Percentiles rank a stretch among this genome's conserved stretches.
Evolutionary conservation across 148 eudicot species (phyloP).

Genomic region (Tetragonia tetragonoides): DNA sequence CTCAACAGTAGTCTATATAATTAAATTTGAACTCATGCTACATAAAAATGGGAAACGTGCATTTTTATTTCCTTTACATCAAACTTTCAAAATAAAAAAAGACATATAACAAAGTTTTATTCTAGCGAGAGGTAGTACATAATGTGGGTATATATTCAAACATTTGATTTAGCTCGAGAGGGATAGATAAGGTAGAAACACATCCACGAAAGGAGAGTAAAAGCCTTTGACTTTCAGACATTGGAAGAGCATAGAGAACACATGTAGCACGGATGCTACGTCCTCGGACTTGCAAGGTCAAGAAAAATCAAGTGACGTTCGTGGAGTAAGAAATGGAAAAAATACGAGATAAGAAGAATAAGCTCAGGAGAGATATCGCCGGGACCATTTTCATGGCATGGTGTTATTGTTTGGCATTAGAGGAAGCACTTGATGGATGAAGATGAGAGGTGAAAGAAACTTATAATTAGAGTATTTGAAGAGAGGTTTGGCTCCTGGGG

Average conservation of each 20-base stretch:
- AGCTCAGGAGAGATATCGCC: slow-evolving; percentile 82
- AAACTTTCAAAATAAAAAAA: not conserved
- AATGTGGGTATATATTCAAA: too few relatives aligned
- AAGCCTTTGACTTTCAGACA: not conserved
- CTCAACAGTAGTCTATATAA: too few relatives aligned
- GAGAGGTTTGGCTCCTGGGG: slow-evolving; percentile 27
- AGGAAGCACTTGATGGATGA: not conserved
- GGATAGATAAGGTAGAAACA: slow-evolving; percentile 29
- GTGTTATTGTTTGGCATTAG: not conserved
- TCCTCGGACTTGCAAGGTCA: slow-evolving; percentile 76
- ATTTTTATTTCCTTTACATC: too few relatives aligned
- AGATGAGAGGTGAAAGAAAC: not conserved
- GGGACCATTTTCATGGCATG: slow-evolving; percentile 22
- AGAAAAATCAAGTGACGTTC: slow-evolving; percentile 49
- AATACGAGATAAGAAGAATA: slow-evolving; percentile 31
- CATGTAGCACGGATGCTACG: not conserved
- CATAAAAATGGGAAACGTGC: too few relatives aligned
- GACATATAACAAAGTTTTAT: not conserved
- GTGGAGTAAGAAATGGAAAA: slow-evolving; percentile 9
- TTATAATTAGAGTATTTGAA: not conserved
- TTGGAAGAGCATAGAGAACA: not conserved
- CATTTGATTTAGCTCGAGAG: slow-evolving; percentile 31
- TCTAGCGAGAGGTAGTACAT: too few relatives aligned
- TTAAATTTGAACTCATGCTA: too few relatives aligned
- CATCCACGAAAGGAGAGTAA: not conserved